These are phyloP conservation scores for Leishmania amazonensis DNA, from an alignment of 208 protist species.

Conservation along the genomic window DNA sequence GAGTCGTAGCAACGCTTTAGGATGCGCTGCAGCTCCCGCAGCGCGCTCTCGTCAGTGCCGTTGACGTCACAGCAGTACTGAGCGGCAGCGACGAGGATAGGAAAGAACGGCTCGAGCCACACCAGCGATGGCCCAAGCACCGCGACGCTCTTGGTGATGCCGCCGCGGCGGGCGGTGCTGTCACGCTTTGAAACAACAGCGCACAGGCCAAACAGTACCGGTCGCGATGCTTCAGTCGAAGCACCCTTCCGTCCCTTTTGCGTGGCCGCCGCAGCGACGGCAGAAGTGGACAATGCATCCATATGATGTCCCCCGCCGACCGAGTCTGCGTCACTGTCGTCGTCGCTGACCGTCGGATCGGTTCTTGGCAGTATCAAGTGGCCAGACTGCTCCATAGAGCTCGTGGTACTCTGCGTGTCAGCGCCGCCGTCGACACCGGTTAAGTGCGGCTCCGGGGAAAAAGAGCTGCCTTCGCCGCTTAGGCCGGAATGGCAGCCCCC, in stretches of 20 bases:
- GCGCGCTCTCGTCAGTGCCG: slow-evolving; percentile 49
- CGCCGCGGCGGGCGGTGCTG: slow-evolving; percentile 57
- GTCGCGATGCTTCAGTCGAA: background rate
- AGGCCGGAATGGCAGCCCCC: background rate
- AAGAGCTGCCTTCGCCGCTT: background rate
- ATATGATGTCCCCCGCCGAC: background rate
- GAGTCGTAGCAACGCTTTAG: slow-evolving; percentile 61
- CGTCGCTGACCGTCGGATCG: slow-evolving; percentile 14
- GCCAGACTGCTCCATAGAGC: slow-evolving; percentile 8
- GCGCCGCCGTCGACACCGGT: background rate
- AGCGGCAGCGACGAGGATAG: slow-evolving; percentile 63
- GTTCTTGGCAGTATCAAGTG: slow-evolving; percentile 22
- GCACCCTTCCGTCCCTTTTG: background rate
- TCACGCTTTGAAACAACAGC: slow-evolving; percentile 76
- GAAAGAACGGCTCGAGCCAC: slow-evolving; percentile 80
- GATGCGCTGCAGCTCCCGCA: slow-evolving; percentile 51
- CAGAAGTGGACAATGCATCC: background rate
- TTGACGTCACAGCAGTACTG: slow-evolving; percentile 71
- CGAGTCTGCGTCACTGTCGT: background rate
- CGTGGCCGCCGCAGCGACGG: background rate
- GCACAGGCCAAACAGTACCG: slow-evolving; percentile 65
- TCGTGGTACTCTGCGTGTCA: background rate
- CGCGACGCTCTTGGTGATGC: slow-evolving; percentile 83
- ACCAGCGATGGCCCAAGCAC: slow-evolving; percentile 63
- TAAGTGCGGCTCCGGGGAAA: background rate